phyloP scores from a whole-genome alignment of 164 flowering plant species.

The Pachysandra terminalis region DNA sequence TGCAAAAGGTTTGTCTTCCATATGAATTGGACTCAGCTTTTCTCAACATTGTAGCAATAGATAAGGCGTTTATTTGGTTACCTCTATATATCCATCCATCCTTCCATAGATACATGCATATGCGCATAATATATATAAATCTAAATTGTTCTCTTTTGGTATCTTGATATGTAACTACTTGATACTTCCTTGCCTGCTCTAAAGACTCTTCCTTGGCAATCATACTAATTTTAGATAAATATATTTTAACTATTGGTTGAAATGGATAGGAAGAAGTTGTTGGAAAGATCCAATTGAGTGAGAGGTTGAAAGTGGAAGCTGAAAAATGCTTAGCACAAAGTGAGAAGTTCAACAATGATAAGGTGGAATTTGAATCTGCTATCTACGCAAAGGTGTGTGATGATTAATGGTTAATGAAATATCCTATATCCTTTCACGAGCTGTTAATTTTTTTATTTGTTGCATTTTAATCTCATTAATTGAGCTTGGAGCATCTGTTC shows the following conservation, averaged over 20 bases:
- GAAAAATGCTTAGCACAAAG: slow-evolving; percentile 77
- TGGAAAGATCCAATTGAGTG: slow-evolving; percentile 50
- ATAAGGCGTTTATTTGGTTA: too few species aligned
- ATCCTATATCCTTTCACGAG: neutral
- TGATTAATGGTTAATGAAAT: neutral
- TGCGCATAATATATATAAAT: too few species aligned
- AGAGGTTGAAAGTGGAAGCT: slow-evolving; percentile 71
- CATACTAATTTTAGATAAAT: neutral
- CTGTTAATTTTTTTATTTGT: slow-evolving; percentile 4
- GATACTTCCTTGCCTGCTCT: neutral
- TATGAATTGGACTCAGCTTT: too few species aligned
- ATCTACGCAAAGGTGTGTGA: slow-evolving; percentile 70
- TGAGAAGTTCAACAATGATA: slow-evolving; percentile 65
- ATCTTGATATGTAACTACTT: neutral
- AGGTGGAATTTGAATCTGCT: slow-evolving; percentile 70
- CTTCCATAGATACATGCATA: too few species aligned
- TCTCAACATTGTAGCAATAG: too few species aligned
- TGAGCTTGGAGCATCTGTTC: neutral
- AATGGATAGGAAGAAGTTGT: slow-evolving; percentile 79
- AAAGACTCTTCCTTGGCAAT: neutral
- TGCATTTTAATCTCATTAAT: neutral
- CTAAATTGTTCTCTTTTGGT: neutral
- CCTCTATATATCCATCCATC: too few species aligned
- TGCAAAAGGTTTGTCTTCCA: too few species aligned
- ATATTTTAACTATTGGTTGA: slow-evolving; percentile 1